phyloP scores from a whole-genome alignment of 305 asterid genomes.

The Fraxinus sp. region DNA sequence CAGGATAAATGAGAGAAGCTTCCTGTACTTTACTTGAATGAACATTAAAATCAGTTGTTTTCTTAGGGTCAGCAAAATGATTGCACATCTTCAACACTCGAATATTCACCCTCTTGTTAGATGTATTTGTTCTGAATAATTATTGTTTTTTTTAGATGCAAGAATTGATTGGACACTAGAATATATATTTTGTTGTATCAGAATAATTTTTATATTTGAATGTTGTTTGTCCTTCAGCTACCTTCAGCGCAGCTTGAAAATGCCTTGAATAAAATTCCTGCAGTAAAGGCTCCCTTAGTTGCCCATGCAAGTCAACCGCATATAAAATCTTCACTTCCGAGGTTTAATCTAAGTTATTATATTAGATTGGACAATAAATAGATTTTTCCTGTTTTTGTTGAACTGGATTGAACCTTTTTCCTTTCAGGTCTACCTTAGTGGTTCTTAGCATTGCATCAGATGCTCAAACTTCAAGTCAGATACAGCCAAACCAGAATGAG shows the following conservation, averaged over 20 bases:
- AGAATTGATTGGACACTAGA: neutral
- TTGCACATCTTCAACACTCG: neutral
- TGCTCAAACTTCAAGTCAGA: conserved; percentile 41
- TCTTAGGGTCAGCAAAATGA: neutral
- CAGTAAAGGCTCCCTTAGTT: conserved; percentile 72
- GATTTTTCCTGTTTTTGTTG: neutral
- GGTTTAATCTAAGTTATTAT: conserved; percentile 39
- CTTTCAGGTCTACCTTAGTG: conserved; percentile 59
- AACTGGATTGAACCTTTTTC: conserved; percentile 12
- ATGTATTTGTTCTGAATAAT: neutral
- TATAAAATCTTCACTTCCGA: conserved; percentile 83
- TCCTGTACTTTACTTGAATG: neutral
- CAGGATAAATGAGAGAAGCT: neutral
- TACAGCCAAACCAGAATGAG: conserved; percentile 39
- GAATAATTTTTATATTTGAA: conserved; percentile 9
- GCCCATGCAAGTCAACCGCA: conserved; percentile 85
- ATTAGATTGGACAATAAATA: neutral
- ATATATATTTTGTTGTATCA: conserved; percentile 4
- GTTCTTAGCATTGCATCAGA: conserved; percentile 80
- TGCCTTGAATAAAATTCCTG: conserved; percentile 72
- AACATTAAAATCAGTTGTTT: neutral
- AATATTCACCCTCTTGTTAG: neutral
- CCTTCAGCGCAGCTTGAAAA: conserved; percentile 92
- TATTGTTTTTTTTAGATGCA: neutral
- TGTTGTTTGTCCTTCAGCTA: conserved; percentile 50